phyloP scores from a whole-genome alignment of 2,329 filamentous ascomycete species.

The Phaeosphaeria sp. region DNA sequence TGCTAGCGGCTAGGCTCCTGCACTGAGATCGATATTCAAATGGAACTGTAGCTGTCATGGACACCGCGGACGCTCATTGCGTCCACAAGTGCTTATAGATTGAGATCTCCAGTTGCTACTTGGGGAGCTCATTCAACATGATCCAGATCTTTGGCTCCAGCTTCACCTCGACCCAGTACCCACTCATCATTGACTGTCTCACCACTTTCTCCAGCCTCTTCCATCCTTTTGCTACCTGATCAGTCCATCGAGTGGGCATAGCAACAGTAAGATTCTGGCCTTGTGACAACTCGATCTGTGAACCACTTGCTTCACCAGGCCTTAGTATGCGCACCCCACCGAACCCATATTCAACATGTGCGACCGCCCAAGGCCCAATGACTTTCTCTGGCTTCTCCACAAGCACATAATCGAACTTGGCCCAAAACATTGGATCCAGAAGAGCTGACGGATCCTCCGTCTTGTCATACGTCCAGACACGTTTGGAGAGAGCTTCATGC shows the following conservation, averaged over 20 bases:
- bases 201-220: slow-evolving; percentile 42
- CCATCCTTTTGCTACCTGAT: slow-evolving; percentile 30
- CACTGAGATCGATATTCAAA: neutral
- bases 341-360: slow-evolving; percentile 59
- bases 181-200: slow-evolving; percentile 47
- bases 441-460: slow-evolving; percentile 59
- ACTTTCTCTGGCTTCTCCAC: slow-evolving; percentile 58
- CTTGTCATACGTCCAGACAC: slow-evolving; percentile 65
- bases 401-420: slow-evolving; percentile 64
- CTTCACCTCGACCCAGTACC: slow-evolving; percentile 62
- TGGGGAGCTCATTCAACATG: slow-evolving; percentile 32
- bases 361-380: slow-evolving; percentile 60
- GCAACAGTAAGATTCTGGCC: slow-evolving; percentile 16
- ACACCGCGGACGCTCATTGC: too few relatives aligned
- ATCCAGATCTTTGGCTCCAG: slow-evolving; percentile 63
- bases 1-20: neutral
- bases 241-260: slow-evolving; percentile 20
- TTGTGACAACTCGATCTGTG: slow-evolving; percentile 18
- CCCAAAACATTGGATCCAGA: slow-evolving; percentile 62
- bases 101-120: neutral
- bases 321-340: slow-evolving; percentile 57
- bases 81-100: too few relatives aligned
- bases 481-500: slow-evolving; percentile 23
- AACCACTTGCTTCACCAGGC: slow-evolving; percentile 47
- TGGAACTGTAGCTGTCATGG: too few relatives aligned